Evolutionary conservation across 176 grass and related monocot genomes (phyloP).

Genomic region (Coix lacrymajobi): DNA sequence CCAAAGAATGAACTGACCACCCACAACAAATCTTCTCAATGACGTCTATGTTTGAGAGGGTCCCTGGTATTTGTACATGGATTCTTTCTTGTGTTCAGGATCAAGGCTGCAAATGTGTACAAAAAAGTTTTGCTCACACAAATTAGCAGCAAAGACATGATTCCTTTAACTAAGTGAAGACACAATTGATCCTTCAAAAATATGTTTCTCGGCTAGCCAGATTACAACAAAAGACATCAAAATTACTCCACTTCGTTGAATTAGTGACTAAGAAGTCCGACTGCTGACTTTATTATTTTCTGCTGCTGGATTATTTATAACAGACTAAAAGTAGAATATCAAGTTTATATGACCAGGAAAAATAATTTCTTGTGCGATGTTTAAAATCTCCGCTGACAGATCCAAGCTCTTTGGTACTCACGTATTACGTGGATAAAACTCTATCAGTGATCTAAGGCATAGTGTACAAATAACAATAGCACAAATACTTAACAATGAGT

Average conservation of each 20-base stretch:
- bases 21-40: constrained; percentile 11
- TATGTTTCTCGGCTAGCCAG: background rate
- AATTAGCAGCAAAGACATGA: background rate
- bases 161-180: background rate
- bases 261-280: background rate
- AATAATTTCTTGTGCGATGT: background rate
- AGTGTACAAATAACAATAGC: background rate
- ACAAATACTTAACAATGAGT: background rate
- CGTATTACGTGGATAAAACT: background rate
- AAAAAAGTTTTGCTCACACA: background rate
- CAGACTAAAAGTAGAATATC: background rate
- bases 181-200: background rate
- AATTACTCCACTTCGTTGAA: background rate
- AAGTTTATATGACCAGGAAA: background rate
- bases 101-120: constrained; percentile 56
- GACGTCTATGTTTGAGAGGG: constrained; percentile 51
- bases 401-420: background rate
- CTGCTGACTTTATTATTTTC: background rate
- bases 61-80: constrained; percentile 74
- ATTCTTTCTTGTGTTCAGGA: constrained; percentile 97
- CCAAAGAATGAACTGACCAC: constrained; percentile 11
- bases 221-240: background rate
- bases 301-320: background rate
- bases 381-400: background rate
- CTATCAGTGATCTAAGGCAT: background rate